Conservation (phyloP, 2,329 filamentous ascomycete species). For the Westerdykella sp. region DNA sequence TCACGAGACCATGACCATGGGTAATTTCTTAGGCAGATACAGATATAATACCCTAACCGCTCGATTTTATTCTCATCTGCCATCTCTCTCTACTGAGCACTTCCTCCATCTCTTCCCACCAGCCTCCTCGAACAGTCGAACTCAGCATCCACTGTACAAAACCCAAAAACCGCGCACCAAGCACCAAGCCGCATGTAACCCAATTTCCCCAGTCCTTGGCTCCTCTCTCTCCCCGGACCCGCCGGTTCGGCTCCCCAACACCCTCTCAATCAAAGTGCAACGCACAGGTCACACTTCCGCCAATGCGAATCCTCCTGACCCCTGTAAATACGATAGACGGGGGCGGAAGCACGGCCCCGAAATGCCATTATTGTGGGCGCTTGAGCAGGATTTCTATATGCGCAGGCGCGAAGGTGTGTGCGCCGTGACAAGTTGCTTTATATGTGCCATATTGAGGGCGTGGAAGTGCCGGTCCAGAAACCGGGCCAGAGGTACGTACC, state of each 20-base stretch:
- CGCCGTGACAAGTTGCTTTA: neutral
- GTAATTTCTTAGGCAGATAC: too few species aligned
- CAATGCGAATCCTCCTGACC: neutral
- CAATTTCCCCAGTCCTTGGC: neutral
- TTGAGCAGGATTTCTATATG: neutral
- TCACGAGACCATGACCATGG: neutral
- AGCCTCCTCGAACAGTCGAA: neutral
- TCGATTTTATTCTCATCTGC: too few species aligned
- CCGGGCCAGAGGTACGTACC: neutral
- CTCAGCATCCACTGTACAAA: neutral
- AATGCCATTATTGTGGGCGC: too few species aligned
- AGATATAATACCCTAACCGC: too few species aligned
- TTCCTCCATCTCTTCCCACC: neutral
- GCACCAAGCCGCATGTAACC: neutral
- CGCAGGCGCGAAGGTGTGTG: neutral
- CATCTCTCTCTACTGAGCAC: neutral
- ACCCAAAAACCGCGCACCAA: neutral
- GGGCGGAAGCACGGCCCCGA: too few species aligned
- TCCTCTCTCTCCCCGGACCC: neutral
- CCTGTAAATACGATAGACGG: too few species aligned
- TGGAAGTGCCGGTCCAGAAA: neutral
- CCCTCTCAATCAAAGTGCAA: neutral
- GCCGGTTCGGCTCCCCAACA: neutral
- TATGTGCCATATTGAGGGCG: neutral
- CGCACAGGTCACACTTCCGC: neutral